Evolutionary conservation across 2,329 filamentous ascomycete species (phyloP).

Genomic region (Pseudogymnoascus sp.): DNA sequence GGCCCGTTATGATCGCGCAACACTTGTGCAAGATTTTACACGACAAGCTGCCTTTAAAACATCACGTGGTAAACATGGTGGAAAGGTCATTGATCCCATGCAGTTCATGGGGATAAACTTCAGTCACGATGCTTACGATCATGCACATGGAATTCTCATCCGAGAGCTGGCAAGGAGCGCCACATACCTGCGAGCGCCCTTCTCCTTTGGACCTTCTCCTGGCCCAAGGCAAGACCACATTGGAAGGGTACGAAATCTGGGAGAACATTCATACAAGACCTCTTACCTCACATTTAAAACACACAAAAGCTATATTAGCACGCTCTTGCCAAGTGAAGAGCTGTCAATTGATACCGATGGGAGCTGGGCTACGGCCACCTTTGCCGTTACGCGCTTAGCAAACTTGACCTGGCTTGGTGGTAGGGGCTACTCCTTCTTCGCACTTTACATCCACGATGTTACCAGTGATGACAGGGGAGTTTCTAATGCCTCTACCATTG

Average conservation of each 20-base stretch:
- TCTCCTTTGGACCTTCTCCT: slow-evolving; percentile 24
- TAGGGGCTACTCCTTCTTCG: slow-evolving; percentile 46
- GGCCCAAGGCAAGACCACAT: slow-evolving; percentile 12
- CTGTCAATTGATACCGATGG: slow-evolving; percentile 18
- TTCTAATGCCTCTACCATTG: slow-evolving; percentile 41
- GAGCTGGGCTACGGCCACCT: slow-evolving; percentile 27
- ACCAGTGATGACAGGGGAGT: slow-evolving; percentile 32
- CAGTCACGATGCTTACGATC: slow-evolving; percentile 43
- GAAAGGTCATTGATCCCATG: slow-evolving; percentile 33
- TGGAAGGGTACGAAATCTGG: not conserved
- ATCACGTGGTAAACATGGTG: slow-evolving; percentile 12
- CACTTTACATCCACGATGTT: slow-evolving; percentile 54
- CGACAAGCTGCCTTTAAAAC: slow-evolving; percentile 26
- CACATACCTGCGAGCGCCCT: slow-evolving; percentile 35
- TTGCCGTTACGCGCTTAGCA: slow-evolving; percentile 34
- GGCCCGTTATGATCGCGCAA: slow-evolving; percentile 31
- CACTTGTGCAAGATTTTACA: slow-evolving; percentile 35
- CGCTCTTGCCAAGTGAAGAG: not conserved
- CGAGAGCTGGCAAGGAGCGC: slow-evolving; percentile 20
- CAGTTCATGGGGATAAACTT: slow-evolving; percentile 36
- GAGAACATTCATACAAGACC: slow-evolving; percentile 24
- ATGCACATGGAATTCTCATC: slow-evolving; percentile 35
- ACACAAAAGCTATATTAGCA: slow-evolving; percentile 7
- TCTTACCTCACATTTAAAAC: slow-evolving; percentile 26
- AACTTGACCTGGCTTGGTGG: slow-evolving; percentile 54